phyloP scores from a whole-genome alignment of 2,329 filamentous ascomycete genomes.

The Paecilomyces niveus region DNA sequence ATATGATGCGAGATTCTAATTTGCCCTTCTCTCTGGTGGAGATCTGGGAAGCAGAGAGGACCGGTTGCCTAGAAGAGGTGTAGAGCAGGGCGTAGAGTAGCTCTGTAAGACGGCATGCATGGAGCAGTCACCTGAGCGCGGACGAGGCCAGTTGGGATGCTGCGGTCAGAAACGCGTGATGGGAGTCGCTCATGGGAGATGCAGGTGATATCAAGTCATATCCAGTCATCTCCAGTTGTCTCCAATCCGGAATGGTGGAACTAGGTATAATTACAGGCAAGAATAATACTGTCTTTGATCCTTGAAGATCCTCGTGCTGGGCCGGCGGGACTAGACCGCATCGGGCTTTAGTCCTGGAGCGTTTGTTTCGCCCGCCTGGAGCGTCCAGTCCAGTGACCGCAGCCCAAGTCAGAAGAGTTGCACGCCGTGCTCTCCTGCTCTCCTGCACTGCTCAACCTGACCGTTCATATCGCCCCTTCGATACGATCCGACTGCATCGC shows the following conservation, averaged over 20 bases:
- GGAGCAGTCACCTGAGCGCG: background rate
- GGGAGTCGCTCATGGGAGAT: background rate
- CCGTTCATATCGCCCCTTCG: constrained; percentile 1
- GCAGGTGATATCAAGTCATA: background rate
- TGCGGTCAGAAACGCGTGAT: background rate
- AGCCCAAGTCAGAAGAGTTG: constrained; percentile 8
- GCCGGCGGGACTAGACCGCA: background rate
- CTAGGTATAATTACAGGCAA: background rate
- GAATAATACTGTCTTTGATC: background rate
- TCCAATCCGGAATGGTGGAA: background rate
- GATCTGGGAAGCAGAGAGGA: background rate
- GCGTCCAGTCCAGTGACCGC: background rate
- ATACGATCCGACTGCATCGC: constrained; percentile 3
- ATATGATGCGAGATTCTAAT: background rate
- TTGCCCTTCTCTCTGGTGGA: background rate
- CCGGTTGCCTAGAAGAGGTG: background rate
- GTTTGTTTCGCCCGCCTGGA: background rate
- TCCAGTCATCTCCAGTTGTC: background rate
- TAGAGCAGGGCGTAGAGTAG: background rate
- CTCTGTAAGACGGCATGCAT: too few relatives aligned
- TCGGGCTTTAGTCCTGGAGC: background rate
- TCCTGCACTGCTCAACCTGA: constrained; percentile 16
- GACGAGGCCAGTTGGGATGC: too few relatives aligned
- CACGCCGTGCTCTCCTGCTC: constrained; percentile 21
- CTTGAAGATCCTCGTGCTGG: background rate